A percentile compares a stretch with the other conserved stretches of the same genome.
Evolutionary conservation across 2,329 filamentous ascomycete species (phyloP).

Genomic region (Aureobasidium sp.): DNA sequence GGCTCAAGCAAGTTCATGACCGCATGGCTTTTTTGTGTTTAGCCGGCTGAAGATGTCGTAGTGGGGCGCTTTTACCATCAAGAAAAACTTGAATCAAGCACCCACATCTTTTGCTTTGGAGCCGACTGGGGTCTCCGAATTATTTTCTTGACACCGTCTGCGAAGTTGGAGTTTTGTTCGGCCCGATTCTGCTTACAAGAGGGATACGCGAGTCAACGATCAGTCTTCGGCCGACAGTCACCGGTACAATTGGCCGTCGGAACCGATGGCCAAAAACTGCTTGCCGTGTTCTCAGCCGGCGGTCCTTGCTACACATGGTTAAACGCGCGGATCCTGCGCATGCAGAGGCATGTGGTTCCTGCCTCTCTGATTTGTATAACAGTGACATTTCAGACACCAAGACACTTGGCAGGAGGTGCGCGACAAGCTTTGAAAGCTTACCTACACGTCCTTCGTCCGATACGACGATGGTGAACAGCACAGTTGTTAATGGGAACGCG

Average conservation of each 20-base stretch:
- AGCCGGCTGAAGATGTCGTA: background rate
- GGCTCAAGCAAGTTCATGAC: background rate
- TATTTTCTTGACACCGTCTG: conserved; percentile 1
- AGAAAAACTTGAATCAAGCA: conserved; percentile 11
- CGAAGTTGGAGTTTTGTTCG: background rate
- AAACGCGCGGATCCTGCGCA: background rate
- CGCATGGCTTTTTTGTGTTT: conserved; percentile 2
- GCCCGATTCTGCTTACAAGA: conserved; percentile 3
- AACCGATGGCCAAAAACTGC: background rate
- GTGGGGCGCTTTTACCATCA: background rate
- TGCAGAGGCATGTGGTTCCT: too few relatives aligned
- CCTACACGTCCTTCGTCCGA: background rate
- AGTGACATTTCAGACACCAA: too few relatives aligned
- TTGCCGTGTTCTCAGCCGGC: background rate
- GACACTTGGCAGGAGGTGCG: background rate
- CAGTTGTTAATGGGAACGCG: too few relatives aligned
- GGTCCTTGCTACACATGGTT: background rate
- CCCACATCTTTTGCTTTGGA: background rate
- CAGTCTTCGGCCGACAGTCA: too few relatives aligned
- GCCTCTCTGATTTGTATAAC: too few relatives aligned
- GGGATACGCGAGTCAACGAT: background rate
- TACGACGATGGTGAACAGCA: too few relatives aligned
- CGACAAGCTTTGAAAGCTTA: background rate
- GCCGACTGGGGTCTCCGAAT: conserved; percentile 9
- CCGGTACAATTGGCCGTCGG: too few relatives aligned